Base-by-base conservation (phyloP, 306 rosid species). In the Herpetospermum pedunculosum region DNA sequence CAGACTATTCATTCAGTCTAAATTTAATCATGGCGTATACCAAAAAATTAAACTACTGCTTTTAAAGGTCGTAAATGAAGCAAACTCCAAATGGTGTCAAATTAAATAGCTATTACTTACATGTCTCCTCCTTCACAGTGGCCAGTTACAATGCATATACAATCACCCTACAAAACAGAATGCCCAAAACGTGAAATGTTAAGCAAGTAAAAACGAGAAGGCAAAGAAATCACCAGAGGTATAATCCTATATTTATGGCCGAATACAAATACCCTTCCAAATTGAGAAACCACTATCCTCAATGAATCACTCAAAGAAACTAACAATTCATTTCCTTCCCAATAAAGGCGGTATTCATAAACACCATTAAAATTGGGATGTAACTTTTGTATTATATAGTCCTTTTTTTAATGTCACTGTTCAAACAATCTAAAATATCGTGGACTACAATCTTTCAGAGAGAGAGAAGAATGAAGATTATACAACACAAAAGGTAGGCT, bases 121-220 rank as follows among this genome's bases (percentile, higher is more conserved):
- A 79, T 87, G 87, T 92, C 90, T 80, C 92, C 97, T 81, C 92
- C 96, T 92, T 89, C 92, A 64, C 96, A 92, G 73, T 86, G 83
- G 82, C 87, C 86, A 19, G 90, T 89, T 53, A 92, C 83, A 50
- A 92, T 83, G 82, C 92, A 92, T 76, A 92, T 60, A 38, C 85
- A 88, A 75, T 89, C 91, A 69, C 88, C 92, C 97, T 92, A 78
- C 85, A 87, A 81, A 78, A 63, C 83, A 76, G 38, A 80, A 12
- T 35, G 21, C 18, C 72, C 52, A 25, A 67, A 23, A 67, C 14
- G 41, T 41, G 52, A 41, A 67, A 67, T 12, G 19, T 67, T 4
- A 19, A 65, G 34, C 72, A 21, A 41, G 49, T 19, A 32, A 64
- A 35, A 35, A 23, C 5, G 16, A 63, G 52, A 67, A 67, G 19